Conservation (phyloP, 305 asterid genomes). For the Fraxinus sp. region DNA sequence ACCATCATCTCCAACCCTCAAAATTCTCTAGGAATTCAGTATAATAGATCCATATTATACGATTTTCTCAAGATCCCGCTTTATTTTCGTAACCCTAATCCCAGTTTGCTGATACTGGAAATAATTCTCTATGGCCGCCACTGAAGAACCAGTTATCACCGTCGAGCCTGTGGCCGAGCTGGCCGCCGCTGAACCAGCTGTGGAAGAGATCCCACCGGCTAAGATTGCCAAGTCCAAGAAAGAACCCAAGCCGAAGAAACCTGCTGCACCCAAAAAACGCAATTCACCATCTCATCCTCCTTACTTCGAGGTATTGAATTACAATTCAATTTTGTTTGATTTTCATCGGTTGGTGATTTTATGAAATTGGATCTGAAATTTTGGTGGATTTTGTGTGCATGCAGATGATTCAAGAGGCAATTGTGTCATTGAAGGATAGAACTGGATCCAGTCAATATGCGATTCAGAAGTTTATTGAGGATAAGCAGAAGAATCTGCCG, state of each 20-base stretch:
- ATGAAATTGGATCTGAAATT: conserved; percentile 29
- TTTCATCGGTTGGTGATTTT: neutral
- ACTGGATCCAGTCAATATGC: conserved; percentile 90
- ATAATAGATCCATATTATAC: conserved; percentile 21
- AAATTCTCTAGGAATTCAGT: neutral
- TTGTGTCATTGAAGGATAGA: conserved; percentile 62
- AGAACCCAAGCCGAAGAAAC: conserved; percentile 54
- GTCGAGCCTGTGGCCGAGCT: conserved; percentile 32
- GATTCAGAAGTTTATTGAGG: conserved; percentile 70
- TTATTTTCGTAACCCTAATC: too few relatives aligned
- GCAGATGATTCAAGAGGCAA: conserved; percentile 88
- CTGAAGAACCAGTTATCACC: conserved; percentile 48
- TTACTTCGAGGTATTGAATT: conserved; percentile 66
- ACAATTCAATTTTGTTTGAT: neutral
- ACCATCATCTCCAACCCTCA: conserved; percentile 29
- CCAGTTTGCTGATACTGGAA: neutral
- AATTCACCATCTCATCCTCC: conserved; percentile 66
- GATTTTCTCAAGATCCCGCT: too few relatives aligned
- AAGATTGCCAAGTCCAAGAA: conserved; percentile 41
- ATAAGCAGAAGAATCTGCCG: conserved; percentile 71
- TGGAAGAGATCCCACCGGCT: conserved; percentile 39
- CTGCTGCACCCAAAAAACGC: conserved; percentile 61
- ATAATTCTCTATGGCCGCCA: conserved; percentile 35
- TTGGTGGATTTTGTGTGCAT: neutral
- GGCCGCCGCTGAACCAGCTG: conserved; percentile 32